These are phyloP conservation scores for Phytophthora macrochlamydospora DNA, from an alignment of 352 stramenopile genomes.

Conservation along the genomic window DNA sequence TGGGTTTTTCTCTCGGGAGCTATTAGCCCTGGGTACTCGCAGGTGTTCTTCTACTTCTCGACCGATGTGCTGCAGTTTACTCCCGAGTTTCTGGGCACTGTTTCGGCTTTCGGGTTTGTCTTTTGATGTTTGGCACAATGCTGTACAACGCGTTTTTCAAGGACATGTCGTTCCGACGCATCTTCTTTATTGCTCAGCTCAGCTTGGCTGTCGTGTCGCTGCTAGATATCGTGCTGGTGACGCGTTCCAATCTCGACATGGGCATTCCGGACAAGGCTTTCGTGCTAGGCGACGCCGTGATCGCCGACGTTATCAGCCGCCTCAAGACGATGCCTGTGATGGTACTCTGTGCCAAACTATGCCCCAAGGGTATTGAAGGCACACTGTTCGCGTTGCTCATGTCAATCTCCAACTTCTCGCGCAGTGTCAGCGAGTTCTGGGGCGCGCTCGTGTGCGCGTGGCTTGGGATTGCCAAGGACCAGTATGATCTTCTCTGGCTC, in stretches of 20 bases:
- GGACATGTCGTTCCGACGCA: conserved; percentile 91
- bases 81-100: conserved; percentile 94
- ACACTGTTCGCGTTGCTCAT: conserved; percentile 97
- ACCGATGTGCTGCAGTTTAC: conserved; percentile 95
- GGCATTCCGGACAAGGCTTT: conserved; percentile 96
- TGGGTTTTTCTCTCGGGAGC: conserved; percentile 96
- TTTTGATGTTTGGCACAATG: conserved; percentile 84
- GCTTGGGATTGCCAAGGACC: conserved; percentile 89
- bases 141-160: conserved; percentile 90
- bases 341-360: conserved; percentile 94
- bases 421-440: conserved; percentile 93
- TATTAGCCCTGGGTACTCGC: conserved; percentile 92
- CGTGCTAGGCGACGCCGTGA: conserved; percentile 95
- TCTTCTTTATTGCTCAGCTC: conserved; percentile 91
- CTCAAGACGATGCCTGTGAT: conserved; percentile 94
- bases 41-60: conserved; percentile 96
- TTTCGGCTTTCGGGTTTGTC: conserved; percentile 77
- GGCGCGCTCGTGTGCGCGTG: conserved; percentile 89
- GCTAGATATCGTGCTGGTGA: conserved; percentile 90
- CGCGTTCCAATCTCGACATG: conserved; percentile 88
- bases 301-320: conserved; percentile 81
- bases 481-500: conserved; percentile 93
- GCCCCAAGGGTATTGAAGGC: conserved; percentile 94
- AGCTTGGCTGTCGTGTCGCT: conserved; percentile 74
- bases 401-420: conserved; percentile 97